Evolutionary conservation across 2,329 filamentous ascomycete species (phyloP), one percentile per base, ranked within the genome.

Genomic region (Monosporascus sp.): DNA sequence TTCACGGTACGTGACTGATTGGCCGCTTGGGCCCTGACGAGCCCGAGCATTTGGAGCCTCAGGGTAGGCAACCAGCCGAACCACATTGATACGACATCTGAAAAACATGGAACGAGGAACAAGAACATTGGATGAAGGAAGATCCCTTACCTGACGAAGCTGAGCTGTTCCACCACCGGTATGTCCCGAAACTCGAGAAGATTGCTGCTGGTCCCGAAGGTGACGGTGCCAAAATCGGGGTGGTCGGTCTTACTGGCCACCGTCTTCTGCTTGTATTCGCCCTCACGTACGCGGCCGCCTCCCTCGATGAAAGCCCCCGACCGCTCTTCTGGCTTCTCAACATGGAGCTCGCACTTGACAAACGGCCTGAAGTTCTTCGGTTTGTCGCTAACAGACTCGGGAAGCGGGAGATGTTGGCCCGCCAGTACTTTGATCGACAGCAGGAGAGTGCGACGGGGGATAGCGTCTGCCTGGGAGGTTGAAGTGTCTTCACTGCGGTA

Each of bases 321-420:
- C 55, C 68, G 55, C 59, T 70, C 59, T 70, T 77, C 55, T 70
- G 68, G 66, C 55, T 77, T 88, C 65, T 94, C 90, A 17, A 92
- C 83, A 68, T 95, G 90, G 52, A 97, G 72, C 67, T 94, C 88
- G 57, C 86, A 87, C 66, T 87, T 90, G 62, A 96, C 80, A 54
- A 88, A 82, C 2, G 90, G 90, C 39, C 84, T 82, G 57, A 94
- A 82, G 43, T 76, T 74, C 54, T 75, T 80, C 22, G 76, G 72
- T 20, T 77, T 75, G 31, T 74, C 72, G 57, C 80, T 78, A 31
- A 73, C 68, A 14, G 65, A 67, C 54, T 68, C 64, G 51, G 85
- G 81, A 5, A 88, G 67, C 0, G 85, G 83, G 38, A 95, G 79
- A 54, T 88, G 79, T 67, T 95, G 89, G 2, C 84, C 92, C 6